Evolutionary conservation across 164 flowering plant genomes (phyloP), one percentile per base, ranked within the genome.

Genomic region (Magnolia sinica): DNA sequence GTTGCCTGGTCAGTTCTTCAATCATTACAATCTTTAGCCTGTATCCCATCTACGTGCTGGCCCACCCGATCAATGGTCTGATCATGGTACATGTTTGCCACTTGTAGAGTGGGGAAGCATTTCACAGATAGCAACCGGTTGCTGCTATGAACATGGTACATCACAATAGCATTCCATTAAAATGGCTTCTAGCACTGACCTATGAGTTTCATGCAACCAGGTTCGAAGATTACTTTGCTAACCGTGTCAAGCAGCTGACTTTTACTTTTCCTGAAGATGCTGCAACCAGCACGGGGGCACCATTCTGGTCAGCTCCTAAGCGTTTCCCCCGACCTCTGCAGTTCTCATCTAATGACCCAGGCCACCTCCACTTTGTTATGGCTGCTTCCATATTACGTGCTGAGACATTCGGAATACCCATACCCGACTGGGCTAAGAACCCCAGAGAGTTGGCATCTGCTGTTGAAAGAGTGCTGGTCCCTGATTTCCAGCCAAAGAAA

Each of bases 231-330:
- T 91, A 91, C 83, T 93, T 85, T 83, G 78, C 86, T 59, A 86
- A 89, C 69, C 93, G 98, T 52, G 90, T 93, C 78, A 91, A 89
- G 90, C 98, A 92, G 85, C 76, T 92, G 84, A 87, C 89, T 22
- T 92, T 76, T 76, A 93, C 95, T 63, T 92, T 91, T 78, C 98
- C 95, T 5, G 95, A 93, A 77, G 94, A 92, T 84, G 85, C 97
- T 69, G 76, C 83, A 23, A 92, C 94, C 50, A 93, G 93, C 76
- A 87, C 82, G 20, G 97, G 95, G 10, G 88, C 91, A 19, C 91
- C 92, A 67, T 91, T 93, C 86, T 92, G 96, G 95, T 93, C 98
- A 1, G 94, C 98, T 2, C 98, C 96, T 3, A 93, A 90, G 84
- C 86, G 95, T n/a, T 93, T 91, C 77, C 98, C 96, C 16, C 91